phyloP scores from a whole-genome alignment of 163 green algal species.

The Chloromonas sp. region DNA sequence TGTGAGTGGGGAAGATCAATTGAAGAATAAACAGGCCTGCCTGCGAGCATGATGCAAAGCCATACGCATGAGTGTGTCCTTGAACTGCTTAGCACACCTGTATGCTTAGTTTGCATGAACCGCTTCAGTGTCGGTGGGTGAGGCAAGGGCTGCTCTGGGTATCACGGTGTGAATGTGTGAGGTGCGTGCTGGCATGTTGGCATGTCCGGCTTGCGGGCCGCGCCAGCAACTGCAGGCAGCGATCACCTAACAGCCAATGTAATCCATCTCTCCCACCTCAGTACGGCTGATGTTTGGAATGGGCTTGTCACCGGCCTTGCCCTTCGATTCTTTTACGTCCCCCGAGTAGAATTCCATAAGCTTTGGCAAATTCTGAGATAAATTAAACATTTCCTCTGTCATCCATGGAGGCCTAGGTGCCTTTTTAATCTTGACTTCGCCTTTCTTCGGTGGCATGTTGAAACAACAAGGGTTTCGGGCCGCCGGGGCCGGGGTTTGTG shows the following conservation, averaged over 20 bases:
- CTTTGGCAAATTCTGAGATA: conserved; percentile 30
- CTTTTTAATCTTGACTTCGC: conserved; percentile 27
- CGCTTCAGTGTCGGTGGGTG: no score
- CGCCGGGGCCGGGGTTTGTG: no score
- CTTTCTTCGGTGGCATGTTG: conserved; percentile 32
- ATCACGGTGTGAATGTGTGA: no score
- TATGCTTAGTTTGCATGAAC: neutral
- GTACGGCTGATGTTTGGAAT: conserved; percentile 28
- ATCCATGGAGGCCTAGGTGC: conserved; percentile 29
- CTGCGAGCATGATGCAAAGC: conserved; percentile 8
- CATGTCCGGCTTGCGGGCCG: neutral
- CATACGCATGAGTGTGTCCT: neutral
- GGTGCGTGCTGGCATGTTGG: no score
- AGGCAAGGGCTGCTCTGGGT: no score
- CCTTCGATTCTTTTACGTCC: conserved; percentile 36
- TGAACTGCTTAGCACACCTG: neutral
- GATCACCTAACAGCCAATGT: no score
- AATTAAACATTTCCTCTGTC: conserved; percentile 28
- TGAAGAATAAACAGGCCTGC: conserved; percentile 36
- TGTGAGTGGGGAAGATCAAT: conserved; percentile 34
- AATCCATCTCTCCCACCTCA: conserved; percentile 9
- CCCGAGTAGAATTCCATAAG: conserved; percentile 34
- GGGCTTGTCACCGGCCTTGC: conserved; percentile 27
- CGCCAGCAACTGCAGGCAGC: no score
- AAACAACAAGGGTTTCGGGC: neutral